Base-by-base conservation (phyloP, 164 flowering plant genomes). In the Malania oleifera region DNA sequence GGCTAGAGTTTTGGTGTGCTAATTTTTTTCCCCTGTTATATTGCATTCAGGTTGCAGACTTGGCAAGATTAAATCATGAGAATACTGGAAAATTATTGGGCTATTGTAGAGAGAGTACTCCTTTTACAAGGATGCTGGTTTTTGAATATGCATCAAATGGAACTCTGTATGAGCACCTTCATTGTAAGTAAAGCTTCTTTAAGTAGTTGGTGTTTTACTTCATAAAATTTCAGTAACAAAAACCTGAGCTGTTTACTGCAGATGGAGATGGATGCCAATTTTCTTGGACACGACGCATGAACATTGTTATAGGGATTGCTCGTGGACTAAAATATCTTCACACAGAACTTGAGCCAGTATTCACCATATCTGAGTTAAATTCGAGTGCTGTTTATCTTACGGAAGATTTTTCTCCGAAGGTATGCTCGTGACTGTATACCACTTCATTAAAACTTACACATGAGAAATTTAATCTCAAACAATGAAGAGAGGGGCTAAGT, bases 111-210 rank as follows among this genome's bases (percentile, higher is more conserved):
- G 98, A 87, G 67, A 79, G 81, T 56, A 45, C 68, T 54, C 96
- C 90, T 19, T 84, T 89, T 73, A 74, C 97, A 27, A 83, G 98
- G 73, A 93, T 93, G 97, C 79, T 93, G 62, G 96, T 93, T 58
- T 83, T 89, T 67, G 91, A 86, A 59, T 93, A 93, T 74, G 90
- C 98, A 53, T 87, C 95, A 43, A 93, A 93, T 62, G 98, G 98
- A 60, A 93, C 98, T 14, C 67, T 93, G 34, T 82, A 77, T 56
- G 98, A 89, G 72, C 97, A 93, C 70, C 86, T 93, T 27, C 97
- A 90, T 45, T 90, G 98, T 93, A 77, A 79, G 92, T 58, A 17
- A 26, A 41, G 40, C 28, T 23, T 48, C 35, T 61, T 40, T 18
- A n/a, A 20, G 12, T 14, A 28, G 43, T 18, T 41, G 13, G 20